phyloP scores from a whole-genome alignment of 139 green algal genomes.

The Ettlia oleoabundans region DNA sequence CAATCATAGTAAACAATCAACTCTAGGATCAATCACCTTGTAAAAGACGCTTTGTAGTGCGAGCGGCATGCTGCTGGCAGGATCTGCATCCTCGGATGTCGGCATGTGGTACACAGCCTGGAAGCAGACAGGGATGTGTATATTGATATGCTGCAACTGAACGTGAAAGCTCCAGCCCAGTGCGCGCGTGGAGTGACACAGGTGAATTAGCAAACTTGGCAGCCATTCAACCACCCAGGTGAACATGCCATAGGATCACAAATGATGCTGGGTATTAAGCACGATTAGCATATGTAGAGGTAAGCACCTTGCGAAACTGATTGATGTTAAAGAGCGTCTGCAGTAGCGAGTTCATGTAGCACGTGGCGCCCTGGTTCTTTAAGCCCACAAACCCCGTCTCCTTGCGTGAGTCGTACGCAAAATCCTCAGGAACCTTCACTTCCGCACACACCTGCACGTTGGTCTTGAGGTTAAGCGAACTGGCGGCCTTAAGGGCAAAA shows the following conservation, averaged over 20 bases:
- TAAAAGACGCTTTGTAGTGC: constrained; percentile 98
- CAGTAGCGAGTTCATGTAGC: constrained; percentile 99
- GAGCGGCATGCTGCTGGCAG: constrained; percentile 84
- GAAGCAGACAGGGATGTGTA: not conserved
- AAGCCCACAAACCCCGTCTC: constrained; percentile 95
- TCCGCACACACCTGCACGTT: constrained; percentile 46
- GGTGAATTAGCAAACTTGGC: not conserved
- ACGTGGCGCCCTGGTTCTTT: constrained; percentile 98
- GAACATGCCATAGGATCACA: too few relatives aligned
- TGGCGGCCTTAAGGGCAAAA: too few relatives aligned
- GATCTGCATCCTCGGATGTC: constrained; percentile 81
- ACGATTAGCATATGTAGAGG: too few relatives aligned
- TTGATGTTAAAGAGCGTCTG: constrained; percentile 97
- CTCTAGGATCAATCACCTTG: too few relatives aligned
- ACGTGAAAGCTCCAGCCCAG: too few relatives aligned
- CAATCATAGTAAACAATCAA: too few relatives aligned
- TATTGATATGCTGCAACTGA: not conserved
- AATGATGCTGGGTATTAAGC: too few relatives aligned
- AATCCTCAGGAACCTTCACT: constrained; percentile 57
- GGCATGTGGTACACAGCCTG: constrained; percentile 98
- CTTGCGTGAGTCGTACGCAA: constrained; percentile 83
- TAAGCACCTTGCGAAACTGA: constrained; percentile 84
- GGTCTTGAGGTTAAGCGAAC: too few relatives aligned
- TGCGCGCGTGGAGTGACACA: too few relatives aligned
- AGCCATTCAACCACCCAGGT: too few relatives aligned